These are phyloP conservation scores for Allomyces arbusculus DNA, from an alignment of 192 early-diverging fungal genomes.

Conservation along the genomic window DNA sequence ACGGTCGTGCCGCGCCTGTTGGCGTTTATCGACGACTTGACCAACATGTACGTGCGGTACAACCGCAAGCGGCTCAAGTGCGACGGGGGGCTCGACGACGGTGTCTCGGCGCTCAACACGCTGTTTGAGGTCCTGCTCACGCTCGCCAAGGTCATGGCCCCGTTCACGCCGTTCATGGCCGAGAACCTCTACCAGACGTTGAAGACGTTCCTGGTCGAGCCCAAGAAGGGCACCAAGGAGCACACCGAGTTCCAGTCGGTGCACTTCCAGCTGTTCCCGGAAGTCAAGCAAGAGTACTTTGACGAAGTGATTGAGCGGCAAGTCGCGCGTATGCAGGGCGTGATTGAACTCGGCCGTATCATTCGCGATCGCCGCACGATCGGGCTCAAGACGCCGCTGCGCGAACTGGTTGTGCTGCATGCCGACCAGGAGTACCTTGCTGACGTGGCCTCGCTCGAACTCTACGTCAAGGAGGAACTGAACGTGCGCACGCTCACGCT, in stretches of 20 bases:
- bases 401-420: slow-evolving; percentile 81
- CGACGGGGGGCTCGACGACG: slow-evolving; percentile 72
- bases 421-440: slow-evolving; percentile 65
- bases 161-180: slow-evolving; percentile 92
- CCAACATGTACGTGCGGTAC: slow-evolving; percentile 98
- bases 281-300: slow-evolving; percentile 85
- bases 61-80: slow-evolving; percentile 96
- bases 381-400: slow-evolving; percentile 82
- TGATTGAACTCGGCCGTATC: slow-evolving; percentile 84
- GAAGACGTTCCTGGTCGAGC: slow-evolving; percentile 44
- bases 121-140: slow-evolving; percentile 92
- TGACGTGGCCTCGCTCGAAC: slow-evolving; percentile 65
- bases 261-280: slow-evolving; percentile 91
- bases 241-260: slow-evolving; percentile 61
- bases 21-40: slow-evolving; percentile 74
- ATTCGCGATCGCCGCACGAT: slow-evolving; percentile 80
- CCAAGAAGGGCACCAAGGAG: not conserved
- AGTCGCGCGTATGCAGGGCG: slow-evolving; percentile 83
- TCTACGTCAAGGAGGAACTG: slow-evolving; percentile 81
- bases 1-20: slow-evolving; percentile 88
- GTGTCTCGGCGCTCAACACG: slow-evolving; percentile 68
- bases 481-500: slow-evolving; percentile 71
- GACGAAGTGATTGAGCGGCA: slow-evolving; percentile 84
- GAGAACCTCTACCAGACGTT: slow-evolving; percentile 96
- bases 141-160: slow-evolving; percentile 72